These are phyloP conservation scores for Russula olivacea DNA, from an alignment of 768 basidiomycete species.

Conservation along the genomic window DNA sequence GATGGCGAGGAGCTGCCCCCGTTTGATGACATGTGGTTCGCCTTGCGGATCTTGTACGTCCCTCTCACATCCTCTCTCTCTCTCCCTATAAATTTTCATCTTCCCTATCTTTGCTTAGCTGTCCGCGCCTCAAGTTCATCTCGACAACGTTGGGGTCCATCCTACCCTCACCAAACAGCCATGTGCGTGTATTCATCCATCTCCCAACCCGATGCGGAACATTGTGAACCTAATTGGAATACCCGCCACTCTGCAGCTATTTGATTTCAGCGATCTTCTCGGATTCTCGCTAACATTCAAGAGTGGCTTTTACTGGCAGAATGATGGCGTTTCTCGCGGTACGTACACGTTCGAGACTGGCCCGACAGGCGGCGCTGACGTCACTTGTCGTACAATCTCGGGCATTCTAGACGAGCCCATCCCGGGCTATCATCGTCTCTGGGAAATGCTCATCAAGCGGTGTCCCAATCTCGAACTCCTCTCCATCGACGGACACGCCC, in stretches of 20 bases:
- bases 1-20: slow-evolving; percentile 56
- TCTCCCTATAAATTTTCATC: too few relatives aligned
- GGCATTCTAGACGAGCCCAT: slow-evolving; percentile 38
- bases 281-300: slow-evolving; percentile 60
- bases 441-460: slow-evolving; percentile 63
- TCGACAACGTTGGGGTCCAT: slow-evolving; percentile 56
- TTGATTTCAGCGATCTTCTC: slow-evolving; percentile 57
- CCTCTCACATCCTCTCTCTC: too few relatives aligned
- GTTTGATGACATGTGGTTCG: slow-evolving; percentile 74
- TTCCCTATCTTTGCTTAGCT: slow-evolving; percentile 37
- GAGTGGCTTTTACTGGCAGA: slow-evolving; percentile 56
- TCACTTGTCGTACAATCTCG: neutral
- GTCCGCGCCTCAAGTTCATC: slow-evolving; percentile 57
- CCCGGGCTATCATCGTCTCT: slow-evolving; percentile 47
- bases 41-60: slow-evolving; percentile 58
- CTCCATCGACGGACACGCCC: slow-evolving; percentile 47
- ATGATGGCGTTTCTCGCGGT: slow-evolving; percentile 55
- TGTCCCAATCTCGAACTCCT: slow-evolving; percentile 66
- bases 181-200: slow-evolving; percentile 43
- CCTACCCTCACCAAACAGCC: slow-evolving; percentile 52
- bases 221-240: too few relatives aligned
- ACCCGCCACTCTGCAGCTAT: slow-evolving; percentile 40
- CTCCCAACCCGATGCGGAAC: neutral
- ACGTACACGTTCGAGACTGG: slow-evolving; percentile 18
- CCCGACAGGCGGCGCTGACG: neutral